These are phyloP conservation scores for Pythium pyrilobum DNA, from an alignment of 352 stramenopile species.

Conservation along the genomic window DNA sequence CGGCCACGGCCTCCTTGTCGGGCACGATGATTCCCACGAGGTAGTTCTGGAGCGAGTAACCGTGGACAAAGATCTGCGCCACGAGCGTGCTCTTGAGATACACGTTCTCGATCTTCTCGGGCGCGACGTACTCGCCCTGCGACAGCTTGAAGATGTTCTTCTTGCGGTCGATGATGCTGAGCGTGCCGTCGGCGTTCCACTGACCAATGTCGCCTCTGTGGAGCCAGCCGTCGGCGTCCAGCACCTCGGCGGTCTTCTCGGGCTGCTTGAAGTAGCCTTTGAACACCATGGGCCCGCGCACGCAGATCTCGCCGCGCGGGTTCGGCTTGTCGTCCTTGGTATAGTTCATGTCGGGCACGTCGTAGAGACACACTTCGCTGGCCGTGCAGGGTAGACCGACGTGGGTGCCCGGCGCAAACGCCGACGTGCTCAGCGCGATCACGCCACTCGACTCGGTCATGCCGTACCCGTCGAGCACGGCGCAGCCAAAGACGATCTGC, in stretches of 20 bases:
- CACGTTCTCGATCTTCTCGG: slow-evolving; percentile 95
- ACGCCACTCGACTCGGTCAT: slow-evolving; percentile 90
- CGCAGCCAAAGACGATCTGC: slow-evolving; percentile 83
- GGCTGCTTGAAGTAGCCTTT: slow-evolving; percentile 92
- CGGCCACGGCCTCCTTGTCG: slow-evolving; percentile 32
- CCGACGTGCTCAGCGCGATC: slow-evolving; percentile 55
- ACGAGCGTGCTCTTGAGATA: slow-evolving; percentile 88
- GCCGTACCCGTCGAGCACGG: slow-evolving; percentile 92
- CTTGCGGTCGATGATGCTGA: slow-evolving; percentile 85
- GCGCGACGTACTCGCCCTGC: slow-evolving; percentile 92
- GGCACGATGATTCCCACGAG: slow-evolving; percentile 91
- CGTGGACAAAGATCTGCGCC: slow-evolving; percentile 91
- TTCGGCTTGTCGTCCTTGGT: slow-evolving; percentile 50
- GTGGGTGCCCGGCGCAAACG: slow-evolving; percentile 71
- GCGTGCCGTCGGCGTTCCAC: slow-evolving; percentile 88
- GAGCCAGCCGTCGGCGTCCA: slow-evolving; percentile 91
- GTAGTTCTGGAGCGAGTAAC: slow-evolving; percentile 90
- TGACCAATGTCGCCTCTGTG: slow-evolving; percentile 93
- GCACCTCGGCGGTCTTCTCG: slow-evolving; percentile 82
- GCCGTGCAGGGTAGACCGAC: slow-evolving; percentile 80
- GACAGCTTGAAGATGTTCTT: slow-evolving; percentile 92
- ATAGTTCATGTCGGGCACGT: slow-evolving; percentile 96
- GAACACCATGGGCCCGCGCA: slow-evolving; percentile 73
- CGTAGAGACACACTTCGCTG: slow-evolving; percentile 74
- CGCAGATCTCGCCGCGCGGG: slow-evolving; percentile 40